Base-by-base conservation (phyloP, 1,139 yeast species). In the Groenewaldozyma auringiensis region DNA sequence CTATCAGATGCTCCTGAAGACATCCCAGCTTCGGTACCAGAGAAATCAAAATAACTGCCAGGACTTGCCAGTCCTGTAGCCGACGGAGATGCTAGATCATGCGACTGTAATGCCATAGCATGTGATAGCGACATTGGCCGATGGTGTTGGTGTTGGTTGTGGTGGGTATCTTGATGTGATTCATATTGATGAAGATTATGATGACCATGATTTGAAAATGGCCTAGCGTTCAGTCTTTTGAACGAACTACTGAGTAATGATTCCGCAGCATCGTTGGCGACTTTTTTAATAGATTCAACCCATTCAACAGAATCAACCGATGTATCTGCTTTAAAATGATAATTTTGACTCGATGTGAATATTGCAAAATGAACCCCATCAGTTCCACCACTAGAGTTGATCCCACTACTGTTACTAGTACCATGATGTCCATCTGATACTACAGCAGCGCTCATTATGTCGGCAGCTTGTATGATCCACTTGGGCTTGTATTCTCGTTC, bases 401-500 rank as follows among this genome's bases (percentile, higher is more conserved):
- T 76, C 6, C 65, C 66, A 27, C 68, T 65, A 3, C 70, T 65
- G 54, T 67, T 58, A 33, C 69, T 61, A 14, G 36, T 8, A 14
- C 22, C 39, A 35, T 58, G 59, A 41, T 59, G 64, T 35, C 58
- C 56, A 49, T 71, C 77, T 2, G 67, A 60, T 25, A 73, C 64
- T 50, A 63, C 60, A 6, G 65, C 67, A 29, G 69, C 65, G 3
- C 70, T 65, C 55, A 68, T 58, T 32, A 69, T 61, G 32, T 68
- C 68, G 25, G 60, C 59, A 4, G 64, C 55, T 4, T 64, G 63
- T 17, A 78, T 66, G 11, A 79, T 79, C 42, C 65, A 68, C 39
- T 70, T 65, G 0, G 83, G 78, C 57, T 77, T 76, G 57, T 77
- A 72, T 55, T 79, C 85, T 4, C 70, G 63, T 14, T 72, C 69